A percentile compares a stretch with the other conserved stretches of the same genome.
phyloP scores from a whole-genome alignment of 345 rosid genomes.

The Eucalyptus dawsonii region DNA sequence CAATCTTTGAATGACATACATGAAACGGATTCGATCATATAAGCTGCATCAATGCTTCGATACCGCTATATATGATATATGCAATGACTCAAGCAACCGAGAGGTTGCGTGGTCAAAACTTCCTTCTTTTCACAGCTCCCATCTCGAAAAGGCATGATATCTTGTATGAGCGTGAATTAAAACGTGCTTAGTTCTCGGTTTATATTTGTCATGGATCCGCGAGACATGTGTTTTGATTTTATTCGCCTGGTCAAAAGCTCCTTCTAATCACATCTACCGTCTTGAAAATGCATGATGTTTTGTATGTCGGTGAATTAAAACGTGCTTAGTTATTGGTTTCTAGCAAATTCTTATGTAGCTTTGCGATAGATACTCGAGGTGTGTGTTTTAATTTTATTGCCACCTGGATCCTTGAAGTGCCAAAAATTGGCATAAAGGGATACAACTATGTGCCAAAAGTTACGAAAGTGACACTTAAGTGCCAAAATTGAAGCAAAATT shows the following conservation, averaged over 20 bases:
- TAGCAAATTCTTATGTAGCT: background rate
- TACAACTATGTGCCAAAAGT: accelerated
- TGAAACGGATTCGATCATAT: background rate
- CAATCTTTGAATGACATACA: background rate
- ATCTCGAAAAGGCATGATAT: background rate
- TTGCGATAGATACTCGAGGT: background rate
- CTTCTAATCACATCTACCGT: background rate
- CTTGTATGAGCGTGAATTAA: background rate
- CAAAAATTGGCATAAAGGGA: no score
- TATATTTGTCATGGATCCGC: background rate
- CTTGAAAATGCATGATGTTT: background rate
- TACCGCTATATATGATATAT: background rate
- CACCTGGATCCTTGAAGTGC: accelerated
- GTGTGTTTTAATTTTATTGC: no score
- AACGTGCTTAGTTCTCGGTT: background rate
- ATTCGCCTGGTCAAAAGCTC: background rate
- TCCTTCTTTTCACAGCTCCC: background rate
- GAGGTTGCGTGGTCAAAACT: background rate
- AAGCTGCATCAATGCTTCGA: background rate
- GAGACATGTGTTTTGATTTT: background rate
- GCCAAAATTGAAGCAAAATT: no score
- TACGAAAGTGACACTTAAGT: no score
- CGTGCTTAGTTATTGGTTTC: background rate
- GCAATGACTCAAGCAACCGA: background rate
- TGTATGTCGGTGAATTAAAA: background rate